Evolutionary conservation across 148 eudicot species (phyloP).

Genomic region (Suaeda aralocaspica): DNA sequence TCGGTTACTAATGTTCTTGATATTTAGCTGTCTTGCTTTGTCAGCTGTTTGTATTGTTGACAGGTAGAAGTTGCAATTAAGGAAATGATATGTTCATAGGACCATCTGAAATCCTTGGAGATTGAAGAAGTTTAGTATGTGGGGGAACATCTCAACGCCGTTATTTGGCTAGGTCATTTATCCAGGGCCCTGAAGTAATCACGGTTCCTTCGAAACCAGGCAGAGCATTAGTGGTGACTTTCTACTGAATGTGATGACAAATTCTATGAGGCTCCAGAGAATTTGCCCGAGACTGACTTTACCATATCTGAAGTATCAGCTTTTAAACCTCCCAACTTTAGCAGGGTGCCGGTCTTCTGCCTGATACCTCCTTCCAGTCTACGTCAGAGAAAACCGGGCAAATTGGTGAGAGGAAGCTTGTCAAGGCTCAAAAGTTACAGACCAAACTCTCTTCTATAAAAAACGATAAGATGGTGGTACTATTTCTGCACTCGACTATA

Average conservation of each 20-base stretch:
- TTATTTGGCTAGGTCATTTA: slow-evolving; percentile 80
- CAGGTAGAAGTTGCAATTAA: slow-evolving; percentile 85
- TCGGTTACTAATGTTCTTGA: background rate
- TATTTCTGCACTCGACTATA: background rate
- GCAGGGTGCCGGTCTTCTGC: slow-evolving; percentile 64
- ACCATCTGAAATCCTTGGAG: slow-evolving; percentile 80
- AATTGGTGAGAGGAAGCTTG: slow-evolving; percentile 66
- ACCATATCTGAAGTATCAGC: slow-evolving; percentile 41
- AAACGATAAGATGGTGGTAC: slow-evolving; percentile 62
- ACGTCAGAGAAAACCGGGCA: slow-evolving; percentile 34
- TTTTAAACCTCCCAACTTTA: slow-evolving; percentile 61
- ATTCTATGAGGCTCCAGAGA: slow-evolving; percentile 84
- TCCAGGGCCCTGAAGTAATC: slow-evolving; percentile 49
- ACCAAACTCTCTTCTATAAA: slow-evolving; percentile 69
- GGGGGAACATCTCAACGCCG: slow-evolving; percentile 43
- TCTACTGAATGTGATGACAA: slow-evolving; percentile 71
- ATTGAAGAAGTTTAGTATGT: slow-evolving; percentile 82
- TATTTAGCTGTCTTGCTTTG: background rate
- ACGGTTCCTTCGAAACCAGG: slow-evolving; percentile 31
- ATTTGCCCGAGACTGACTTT: slow-evolving; percentile 57
- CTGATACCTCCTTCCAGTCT: slow-evolving; percentile 39
- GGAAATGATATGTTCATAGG: slow-evolving; percentile 87
- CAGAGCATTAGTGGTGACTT: slow-evolving; percentile 35
- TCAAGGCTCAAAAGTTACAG: slow-evolving; percentile 87
- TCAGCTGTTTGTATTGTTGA: slow-evolving; percentile 17